These are phyloP conservation scores for Cyberlindnera xishuangbannaensis DNA, from an alignment of 805 yeast species.

Conservation along the genomic window DNA sequence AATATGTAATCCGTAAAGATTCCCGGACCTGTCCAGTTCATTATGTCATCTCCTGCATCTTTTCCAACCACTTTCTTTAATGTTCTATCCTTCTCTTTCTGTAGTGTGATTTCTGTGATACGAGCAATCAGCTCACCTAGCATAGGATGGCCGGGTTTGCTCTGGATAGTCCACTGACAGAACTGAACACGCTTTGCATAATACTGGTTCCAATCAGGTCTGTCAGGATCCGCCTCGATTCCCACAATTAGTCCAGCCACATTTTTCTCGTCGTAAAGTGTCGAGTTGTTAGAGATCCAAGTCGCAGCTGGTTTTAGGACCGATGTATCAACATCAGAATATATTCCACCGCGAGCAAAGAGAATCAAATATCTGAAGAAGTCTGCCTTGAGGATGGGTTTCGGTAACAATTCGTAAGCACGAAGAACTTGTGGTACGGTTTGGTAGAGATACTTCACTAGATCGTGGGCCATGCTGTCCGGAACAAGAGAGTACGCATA, in stretches of 20 bases:
- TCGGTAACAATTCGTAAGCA: slow-evolving; percentile 77
- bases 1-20: slow-evolving; percentile 86
- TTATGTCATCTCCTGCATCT: slow-evolving; percentile 68
- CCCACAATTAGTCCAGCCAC: slow-evolving; percentile 81
- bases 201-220: slow-evolving; percentile 92
- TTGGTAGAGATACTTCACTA: slow-evolving; percentile 51
- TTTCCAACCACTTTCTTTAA: slow-evolving; percentile 47
- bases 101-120: slow-evolving; percentile 70
- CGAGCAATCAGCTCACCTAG: slow-evolving; percentile 72
- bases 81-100: slow-evolving; percentile 41
- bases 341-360: slow-evolving; percentile 88
- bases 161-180: slow-evolving; percentile 95
- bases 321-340: slow-evolving; percentile 85
- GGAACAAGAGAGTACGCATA: slow-evolving; percentile 68
- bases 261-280: slow-evolving; percentile 14
- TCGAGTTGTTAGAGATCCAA: slow-evolving; percentile 60
- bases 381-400: slow-evolving; percentile 81
- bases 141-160: slow-evolving; percentile 88
- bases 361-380: slow-evolving; percentile 85
- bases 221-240: slow-evolving; percentile 94
- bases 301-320: slow-evolving; percentile 62
- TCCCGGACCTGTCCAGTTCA: slow-evolving; percentile 98
- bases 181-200: slow-evolving; percentile 90
- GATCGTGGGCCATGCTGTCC: slow-evolving; percentile 58
- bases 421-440: slow-evolving; percentile 70